Conservation (phyloP, 345 rosid species). For the Dipteronia dyeriana region DNA sequence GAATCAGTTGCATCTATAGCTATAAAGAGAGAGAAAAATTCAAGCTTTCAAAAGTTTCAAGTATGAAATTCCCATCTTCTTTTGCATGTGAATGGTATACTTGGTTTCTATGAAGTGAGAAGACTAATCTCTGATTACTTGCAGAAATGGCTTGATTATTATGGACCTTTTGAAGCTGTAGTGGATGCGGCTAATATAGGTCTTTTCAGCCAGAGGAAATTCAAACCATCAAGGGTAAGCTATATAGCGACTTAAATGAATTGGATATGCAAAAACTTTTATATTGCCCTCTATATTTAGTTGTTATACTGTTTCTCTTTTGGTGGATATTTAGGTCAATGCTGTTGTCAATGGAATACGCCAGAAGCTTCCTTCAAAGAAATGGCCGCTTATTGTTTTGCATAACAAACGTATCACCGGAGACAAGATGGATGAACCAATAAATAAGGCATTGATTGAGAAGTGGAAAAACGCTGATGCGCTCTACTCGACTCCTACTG, state of each 20-base stretch:
- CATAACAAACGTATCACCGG: slow-evolving; percentile 54
- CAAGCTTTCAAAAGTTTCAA: slow-evolving; percentile 64
- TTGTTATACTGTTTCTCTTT: slow-evolving; percentile 1
- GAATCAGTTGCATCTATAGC: slow-evolving; percentile 64
- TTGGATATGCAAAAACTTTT: background rate
- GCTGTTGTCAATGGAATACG: slow-evolving; percentile 59
- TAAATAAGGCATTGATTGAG: slow-evolving; percentile 43
- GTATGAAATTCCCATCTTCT: slow-evolving; percentile 32
- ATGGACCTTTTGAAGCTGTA: slow-evolving; percentile 77
- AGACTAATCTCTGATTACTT: slow-evolving; percentile 8
- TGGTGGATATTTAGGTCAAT: slow-evolving; percentile 43
- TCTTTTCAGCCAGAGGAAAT: slow-evolving; percentile 48
- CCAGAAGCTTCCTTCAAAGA: slow-evolving; percentile 56
- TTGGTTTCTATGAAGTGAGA: slow-evolving; percentile 8
- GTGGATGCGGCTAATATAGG: slow-evolving; percentile 72
- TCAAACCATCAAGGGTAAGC: slow-evolving; percentile 55
- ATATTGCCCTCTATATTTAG: background rate
- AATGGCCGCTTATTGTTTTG: slow-evolving; percentile 71
- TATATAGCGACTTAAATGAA: slow-evolving; percentile 13
- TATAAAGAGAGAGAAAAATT: slow-evolving; percentile 48
- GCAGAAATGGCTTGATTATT: slow-evolving; percentile 75
- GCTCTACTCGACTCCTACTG: slow-evolving; percentile 65
- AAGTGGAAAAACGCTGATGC: slow-evolving; percentile 70
- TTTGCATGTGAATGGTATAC: slow-evolving; percentile 4
- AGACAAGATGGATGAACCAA: slow-evolving; percentile 45